Conservation (phyloP, 495 filamentous ascomycete genomes). For the Trichoderma virens region DNA sequence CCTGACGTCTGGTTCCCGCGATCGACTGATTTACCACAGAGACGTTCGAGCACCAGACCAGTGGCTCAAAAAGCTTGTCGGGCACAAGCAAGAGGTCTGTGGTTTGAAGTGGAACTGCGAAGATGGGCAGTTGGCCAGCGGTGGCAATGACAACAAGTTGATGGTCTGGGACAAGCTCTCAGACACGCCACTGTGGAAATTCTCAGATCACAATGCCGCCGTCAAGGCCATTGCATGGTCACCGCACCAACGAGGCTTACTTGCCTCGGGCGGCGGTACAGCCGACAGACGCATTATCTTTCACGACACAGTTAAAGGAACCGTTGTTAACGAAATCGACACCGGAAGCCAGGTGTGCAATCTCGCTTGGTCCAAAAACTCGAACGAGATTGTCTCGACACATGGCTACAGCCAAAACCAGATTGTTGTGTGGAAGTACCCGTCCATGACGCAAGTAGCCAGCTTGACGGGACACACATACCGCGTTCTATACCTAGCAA, state of each 20-base stretch:
- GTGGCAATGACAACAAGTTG: conserved; percentile 96
- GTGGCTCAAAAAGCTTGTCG: conserved; percentile 73
- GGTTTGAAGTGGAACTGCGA: conserved; percentile 96
- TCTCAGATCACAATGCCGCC: conserved; percentile 85
- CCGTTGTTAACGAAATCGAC: conserved; percentile 75
- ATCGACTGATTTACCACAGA: conserved; percentile 87
- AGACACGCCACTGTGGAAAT: conserved; percentile 82
- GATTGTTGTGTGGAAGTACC: conserved; percentile 98
- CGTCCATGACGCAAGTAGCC: conserved; percentile 91
- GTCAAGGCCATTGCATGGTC: conserved; percentile 99
- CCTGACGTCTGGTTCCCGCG: conserved; percentile 87
- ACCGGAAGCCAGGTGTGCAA: conserved; percentile 98
- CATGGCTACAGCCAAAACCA: conserved; percentile 98
- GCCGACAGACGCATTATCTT: conserved; percentile 95
- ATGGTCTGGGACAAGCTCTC: conserved; percentile 96
- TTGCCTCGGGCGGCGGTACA: conserved; percentile 94
- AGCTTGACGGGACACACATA: conserved; percentile 94
- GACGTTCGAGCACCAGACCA: conserved; percentile 93
- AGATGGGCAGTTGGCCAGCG: conserved; percentile 89
- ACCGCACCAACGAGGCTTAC: conserved; percentile 83
- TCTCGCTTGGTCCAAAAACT: conserved; percentile 89
- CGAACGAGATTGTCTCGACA: conserved; percentile 92
- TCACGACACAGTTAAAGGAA: conserved; percentile 82
- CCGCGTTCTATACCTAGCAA: conserved; percentile 89
- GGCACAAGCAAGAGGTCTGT: conserved; percentile 98